phyloP scores from a whole-genome alignment of 2,329 filamentous ascomycete species.

The Mycocentrospora acerina region DNA sequence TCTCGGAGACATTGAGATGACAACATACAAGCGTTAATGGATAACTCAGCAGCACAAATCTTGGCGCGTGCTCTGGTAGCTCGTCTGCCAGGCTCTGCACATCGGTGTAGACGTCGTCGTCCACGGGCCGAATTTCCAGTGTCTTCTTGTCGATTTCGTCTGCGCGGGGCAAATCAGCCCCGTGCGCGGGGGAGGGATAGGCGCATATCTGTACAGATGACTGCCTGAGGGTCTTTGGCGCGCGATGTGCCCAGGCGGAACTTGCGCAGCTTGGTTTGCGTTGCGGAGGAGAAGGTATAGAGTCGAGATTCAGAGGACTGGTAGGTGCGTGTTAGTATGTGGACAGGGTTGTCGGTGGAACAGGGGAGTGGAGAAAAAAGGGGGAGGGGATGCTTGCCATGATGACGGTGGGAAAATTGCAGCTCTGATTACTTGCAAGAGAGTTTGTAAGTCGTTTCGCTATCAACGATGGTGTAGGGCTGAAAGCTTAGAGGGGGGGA shows the following conservation, averaged over 20 bases:
- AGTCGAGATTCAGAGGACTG: constrained; percentile 78
- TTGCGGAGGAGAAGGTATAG: constrained; percentile 90
- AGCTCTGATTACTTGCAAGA: not conserved
- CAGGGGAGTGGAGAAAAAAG: too few relatives aligned
- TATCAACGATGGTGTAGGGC: constrained; percentile 16
- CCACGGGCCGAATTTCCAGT: constrained; percentile 83
- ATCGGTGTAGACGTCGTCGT: constrained; percentile 78
- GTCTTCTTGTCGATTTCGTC: constrained; percentile 88
- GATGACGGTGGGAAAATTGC: not conserved
- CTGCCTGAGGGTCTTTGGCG: constrained; percentile 81
- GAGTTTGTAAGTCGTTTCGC: constrained; percentile 10
- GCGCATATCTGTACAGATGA: constrained; percentile 73
- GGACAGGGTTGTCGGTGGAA: too few relatives aligned
- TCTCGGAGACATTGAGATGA: too few relatives aligned
- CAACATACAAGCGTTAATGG: constrained; percentile 77
- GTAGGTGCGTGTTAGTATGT: not conserved
- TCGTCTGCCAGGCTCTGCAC: constrained; percentile 83
- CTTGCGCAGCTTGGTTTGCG: constrained; percentile 86
- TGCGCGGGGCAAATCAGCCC: constrained; percentile 48
- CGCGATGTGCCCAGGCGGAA: constrained; percentile 91
- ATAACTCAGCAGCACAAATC: constrained; percentile 88
- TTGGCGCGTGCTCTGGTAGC: constrained; percentile 86
- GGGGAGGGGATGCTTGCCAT: constrained; percentile 21
- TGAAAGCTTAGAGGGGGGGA: too few relatives aligned
- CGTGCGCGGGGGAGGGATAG: constrained; percentile 1